Conservation (phyloP, 768 basidiomycete genomes). For the Sarcomyxa edulis region DNA sequence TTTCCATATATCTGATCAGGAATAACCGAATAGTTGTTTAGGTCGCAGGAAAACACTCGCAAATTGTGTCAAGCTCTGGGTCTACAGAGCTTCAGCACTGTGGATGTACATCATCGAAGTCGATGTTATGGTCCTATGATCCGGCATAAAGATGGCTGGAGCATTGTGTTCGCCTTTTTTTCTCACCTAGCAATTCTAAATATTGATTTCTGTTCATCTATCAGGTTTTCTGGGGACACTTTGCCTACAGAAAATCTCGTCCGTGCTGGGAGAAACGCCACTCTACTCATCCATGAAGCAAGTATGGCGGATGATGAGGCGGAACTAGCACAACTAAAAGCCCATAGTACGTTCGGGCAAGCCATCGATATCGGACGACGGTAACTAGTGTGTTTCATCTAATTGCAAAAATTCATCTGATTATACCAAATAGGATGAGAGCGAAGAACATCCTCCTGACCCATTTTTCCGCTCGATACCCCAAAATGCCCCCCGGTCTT, state of each 20-base stretch:
- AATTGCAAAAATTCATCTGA: neutral
- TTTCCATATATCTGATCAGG: neutral
- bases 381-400: slow-evolving; percentile 34
- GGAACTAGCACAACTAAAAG: slow-evolving; percentile 67
- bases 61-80: slow-evolving; percentile 50
- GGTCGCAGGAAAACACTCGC: slow-evolving; percentile 35
- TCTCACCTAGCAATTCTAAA: slow-evolving; percentile 35
- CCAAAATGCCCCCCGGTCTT: slow-evolving; percentile 68
- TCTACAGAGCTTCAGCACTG: slow-evolving; percentile 56
- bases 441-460: slow-evolving; percentile 86
- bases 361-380: slow-evolving; percentile 72
- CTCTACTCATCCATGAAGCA: slow-evolving; percentile 90
- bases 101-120: slow-evolving; percentile 70
- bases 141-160: slow-evolving; percentile 69
- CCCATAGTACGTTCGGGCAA: slow-evolving; percentile 87
- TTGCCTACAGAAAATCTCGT: slow-evolving; percentile 67
- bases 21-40: slow-evolving; percentile 15
- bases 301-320: slow-evolving; percentile 85
- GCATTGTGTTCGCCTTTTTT: slow-evolving; percentile 67
- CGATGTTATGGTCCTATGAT: slow-evolving; percentile 70
- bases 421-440: slow-evolving; percentile 56
- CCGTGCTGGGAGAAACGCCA: slow-evolving; percentile 57
- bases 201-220: neutral
- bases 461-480: slow-evolving; percentile 93
- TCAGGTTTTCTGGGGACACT: slow-evolving; percentile 91